These are phyloP conservation scores for Sporothrix curviconia DNA, from an alignment of 2,329 filamentous ascomycete species.

Conservation along the genomic window DNA sequence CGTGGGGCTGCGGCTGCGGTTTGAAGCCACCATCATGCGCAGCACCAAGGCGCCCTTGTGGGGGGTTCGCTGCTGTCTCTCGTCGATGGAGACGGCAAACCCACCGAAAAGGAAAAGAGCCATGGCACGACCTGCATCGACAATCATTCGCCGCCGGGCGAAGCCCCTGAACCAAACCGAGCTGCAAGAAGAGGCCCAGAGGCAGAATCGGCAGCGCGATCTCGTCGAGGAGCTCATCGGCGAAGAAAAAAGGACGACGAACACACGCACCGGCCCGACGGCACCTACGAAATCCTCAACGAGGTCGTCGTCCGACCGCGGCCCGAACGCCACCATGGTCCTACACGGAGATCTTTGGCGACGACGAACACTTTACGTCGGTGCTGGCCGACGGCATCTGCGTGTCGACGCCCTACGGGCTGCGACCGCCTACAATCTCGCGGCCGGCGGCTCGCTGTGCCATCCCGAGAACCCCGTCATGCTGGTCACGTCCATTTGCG, in stretches of 20 bases:
- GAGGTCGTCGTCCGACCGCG: constrained; percentile 94
- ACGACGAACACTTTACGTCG: constrained; percentile 92
- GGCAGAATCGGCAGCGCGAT: constrained; percentile 43
- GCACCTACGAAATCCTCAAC: constrained; percentile 85
- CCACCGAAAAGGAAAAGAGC: not conserved
- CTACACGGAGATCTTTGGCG: constrained; percentile 83
- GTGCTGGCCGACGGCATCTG: constrained; percentile 89
- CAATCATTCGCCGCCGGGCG: not conserved
- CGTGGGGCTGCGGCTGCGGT: constrained; percentile 78
- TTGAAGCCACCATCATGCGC: constrained; percentile 92
- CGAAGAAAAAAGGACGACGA: constrained; percentile 76
- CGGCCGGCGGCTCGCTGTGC: constrained; percentile 88
- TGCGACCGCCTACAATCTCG: constrained; percentile 94
- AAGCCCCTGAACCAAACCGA: not conserved
- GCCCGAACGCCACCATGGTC: constrained; percentile 94
- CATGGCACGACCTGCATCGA: not conserved
- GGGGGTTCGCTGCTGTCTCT: too few relatives aligned
- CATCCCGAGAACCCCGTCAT: constrained; percentile 97
- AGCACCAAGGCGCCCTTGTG: too few relatives aligned
- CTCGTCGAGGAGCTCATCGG: constrained; percentile 86
- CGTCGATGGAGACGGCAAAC: constrained; percentile 1
- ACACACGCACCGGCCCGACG: constrained; percentile 77
- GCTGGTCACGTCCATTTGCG: constrained; percentile 87
- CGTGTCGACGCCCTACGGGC: constrained; percentile 87
- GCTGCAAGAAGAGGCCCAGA: constrained; percentile 26